Conservation (phyloP, 2,329 filamentous ascomycete species). For the Colletotrichum phormii region DNA sequence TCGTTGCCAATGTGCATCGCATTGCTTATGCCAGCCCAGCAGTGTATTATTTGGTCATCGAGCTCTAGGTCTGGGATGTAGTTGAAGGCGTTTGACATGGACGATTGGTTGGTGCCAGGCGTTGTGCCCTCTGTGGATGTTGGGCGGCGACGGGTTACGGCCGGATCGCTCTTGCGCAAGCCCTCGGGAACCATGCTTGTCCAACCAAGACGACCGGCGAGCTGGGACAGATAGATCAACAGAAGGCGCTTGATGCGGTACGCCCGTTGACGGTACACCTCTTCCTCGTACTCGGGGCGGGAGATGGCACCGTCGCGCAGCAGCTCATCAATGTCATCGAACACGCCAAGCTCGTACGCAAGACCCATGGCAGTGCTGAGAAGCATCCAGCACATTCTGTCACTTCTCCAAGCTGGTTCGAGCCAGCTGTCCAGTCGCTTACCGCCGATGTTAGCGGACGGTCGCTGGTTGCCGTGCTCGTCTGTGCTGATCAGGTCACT, state of each 20-base stretch:
- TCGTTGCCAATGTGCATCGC: conserved; percentile 94
- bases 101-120: conserved; percentile 69
- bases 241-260: conserved; percentile 87
- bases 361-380: conserved; percentile 90
- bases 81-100: conserved; percentile 69
- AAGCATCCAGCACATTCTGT: conserved; percentile 98
- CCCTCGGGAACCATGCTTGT: conserved; percentile 90
- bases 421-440: conserved; percentile 94
- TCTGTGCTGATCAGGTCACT: conserved; percentile 55
- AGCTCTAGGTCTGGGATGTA: conserved; percentile 76
- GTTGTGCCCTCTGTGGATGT: conserved; percentile 68
- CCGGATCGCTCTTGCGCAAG: conserved; percentile 68
- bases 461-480: conserved; percentile 55
- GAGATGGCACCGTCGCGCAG: conserved; percentile 69
- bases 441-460: conserved; percentile 75
- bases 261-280: conserved; percentile 80
- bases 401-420: conserved; percentile 93
- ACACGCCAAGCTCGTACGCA: conserved; percentile 94
- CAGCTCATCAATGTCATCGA: conserved; percentile 86
- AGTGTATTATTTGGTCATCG: conserved; percentile 82
- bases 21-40: conserved; percentile 93
- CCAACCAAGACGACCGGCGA: conserved; percentile 91
- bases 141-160: conserved; percentile 62
- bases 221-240: conserved; percentile 90
- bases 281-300: conserved; percentile 77